These are phyloP conservation scores for Tolypocladium guangdongense DNA, from an alignment of 2,329 filamentous ascomycete species.

Conservation along the genomic window DNA sequence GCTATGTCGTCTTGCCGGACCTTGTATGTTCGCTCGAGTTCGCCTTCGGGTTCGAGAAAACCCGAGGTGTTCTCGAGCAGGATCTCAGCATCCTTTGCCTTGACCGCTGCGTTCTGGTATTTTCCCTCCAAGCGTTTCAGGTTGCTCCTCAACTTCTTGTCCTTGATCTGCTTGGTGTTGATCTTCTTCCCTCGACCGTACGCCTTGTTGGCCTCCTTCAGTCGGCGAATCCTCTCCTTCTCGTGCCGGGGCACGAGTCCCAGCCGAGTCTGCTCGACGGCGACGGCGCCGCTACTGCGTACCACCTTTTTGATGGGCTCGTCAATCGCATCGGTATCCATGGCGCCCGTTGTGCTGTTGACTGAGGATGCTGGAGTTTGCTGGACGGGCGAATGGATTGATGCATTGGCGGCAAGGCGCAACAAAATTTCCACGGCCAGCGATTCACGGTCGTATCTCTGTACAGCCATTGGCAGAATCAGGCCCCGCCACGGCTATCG, in stretches of 20 bases:
- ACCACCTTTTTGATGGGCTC: conserved; percentile 21
- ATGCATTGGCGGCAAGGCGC: conserved; percentile 7
- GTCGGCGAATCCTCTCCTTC: conserved; percentile 37
- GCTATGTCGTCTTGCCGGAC: conserved; percentile 81
- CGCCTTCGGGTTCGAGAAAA: conserved; percentile 78
- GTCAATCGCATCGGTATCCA: conserved; percentile 27
- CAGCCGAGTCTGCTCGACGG: conserved; percentile 36
- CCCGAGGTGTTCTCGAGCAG: conserved; percentile 77
- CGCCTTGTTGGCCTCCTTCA: conserved; percentile 54
- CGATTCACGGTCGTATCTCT: conserved; percentile 13
- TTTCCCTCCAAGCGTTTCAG: conserved; percentile 70
- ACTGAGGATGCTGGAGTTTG: conserved; percentile 1
- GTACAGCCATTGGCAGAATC: conserved; percentile 12
- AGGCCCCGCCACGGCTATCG: conserved; percentile 16
- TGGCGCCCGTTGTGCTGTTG: conserved; percentile 13
- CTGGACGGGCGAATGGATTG: conserved; percentile 1
- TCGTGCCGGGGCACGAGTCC: conserved; percentile 42
- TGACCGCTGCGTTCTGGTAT: conserved; percentile 68
- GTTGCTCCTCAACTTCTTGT: conserved; percentile 82
- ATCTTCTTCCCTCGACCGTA: conserved; percentile 81
- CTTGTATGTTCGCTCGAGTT: conserved; percentile 86
- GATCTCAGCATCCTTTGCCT: conserved; percentile 92
- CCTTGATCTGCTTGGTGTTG: conserved; percentile 60
- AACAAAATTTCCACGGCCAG: conserved; percentile 23
- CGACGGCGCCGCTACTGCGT: conserved; percentile 42